These are phyloP conservation scores for Massarina eburnea DNA, from an alignment of 2,329 filamentous ascomycete species.

Conservation along the genomic window DNA sequence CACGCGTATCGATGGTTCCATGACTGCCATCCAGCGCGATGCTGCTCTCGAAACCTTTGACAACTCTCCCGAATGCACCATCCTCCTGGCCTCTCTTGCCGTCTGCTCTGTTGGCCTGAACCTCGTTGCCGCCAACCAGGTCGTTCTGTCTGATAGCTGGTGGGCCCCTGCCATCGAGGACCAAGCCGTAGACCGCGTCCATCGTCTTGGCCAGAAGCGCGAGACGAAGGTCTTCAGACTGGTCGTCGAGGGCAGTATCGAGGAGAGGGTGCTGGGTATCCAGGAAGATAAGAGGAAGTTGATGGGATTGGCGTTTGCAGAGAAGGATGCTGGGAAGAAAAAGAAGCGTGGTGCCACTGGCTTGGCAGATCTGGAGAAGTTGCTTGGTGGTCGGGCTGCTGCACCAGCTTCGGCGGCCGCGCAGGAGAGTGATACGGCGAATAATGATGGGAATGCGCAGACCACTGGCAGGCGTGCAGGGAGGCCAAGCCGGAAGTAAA, in stretches of 20 bases:
- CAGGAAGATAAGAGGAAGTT: conserved; percentile 78
- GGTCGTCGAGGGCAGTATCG: conserved; percentile 77
- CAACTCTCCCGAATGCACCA: conserved; percentile 65
- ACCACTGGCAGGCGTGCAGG: not conserved
- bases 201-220: conserved; percentile 79
- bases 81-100: conserved; percentile 79
- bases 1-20: conserved; percentile 77
- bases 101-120: conserved; percentile 87
- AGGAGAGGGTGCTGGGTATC: conserved; percentile 77
- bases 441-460: not conserved
- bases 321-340: conserved; percentile 64
- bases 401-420: not conserved
- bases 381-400: conserved; percentile 30
- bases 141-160: conserved; percentile 83
- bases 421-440: not conserved
- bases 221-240: conserved; percentile 78
- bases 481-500: not conserved
- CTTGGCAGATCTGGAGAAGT: conserved; percentile 46
- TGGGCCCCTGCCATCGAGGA: conserved; percentile 92
- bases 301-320: conserved; percentile 77
- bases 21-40: conserved; percentile 72
- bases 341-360: conserved; percentile 45
- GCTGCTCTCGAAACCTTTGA: conserved; percentile 68
- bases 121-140: conserved; percentile 81
- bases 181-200: conserved; percentile 85